phyloP scores from a whole-genome alignment of 768 basidiomycete species.

The Trametes villosa region DNA sequence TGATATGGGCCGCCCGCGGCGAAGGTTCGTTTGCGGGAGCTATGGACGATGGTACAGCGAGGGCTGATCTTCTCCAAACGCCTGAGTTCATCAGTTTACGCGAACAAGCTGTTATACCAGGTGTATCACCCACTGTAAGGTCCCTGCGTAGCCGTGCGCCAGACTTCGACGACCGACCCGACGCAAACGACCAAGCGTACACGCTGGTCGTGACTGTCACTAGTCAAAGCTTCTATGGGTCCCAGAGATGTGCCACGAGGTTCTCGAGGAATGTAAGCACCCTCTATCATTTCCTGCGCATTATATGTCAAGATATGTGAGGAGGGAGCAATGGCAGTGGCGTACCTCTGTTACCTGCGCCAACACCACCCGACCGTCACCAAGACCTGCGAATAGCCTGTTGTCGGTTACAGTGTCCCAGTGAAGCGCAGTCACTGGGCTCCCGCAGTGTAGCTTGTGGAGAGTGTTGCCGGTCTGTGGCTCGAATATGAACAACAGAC shows the following conservation, averaged over 20 bases:
- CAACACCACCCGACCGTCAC: not conserved
- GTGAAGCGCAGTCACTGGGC: not conserved
- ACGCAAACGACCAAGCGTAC: not conserved
- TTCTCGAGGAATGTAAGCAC: not conserved
- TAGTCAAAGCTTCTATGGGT: not conserved
- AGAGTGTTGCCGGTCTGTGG: not conserved
- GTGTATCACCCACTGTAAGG: too few species aligned
- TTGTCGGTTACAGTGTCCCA: not conserved
- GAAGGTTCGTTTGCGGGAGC: not conserved
- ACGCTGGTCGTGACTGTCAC: not conserved
- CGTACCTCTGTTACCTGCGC: not conserved
- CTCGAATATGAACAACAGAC: not conserved
- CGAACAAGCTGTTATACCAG: too few species aligned
- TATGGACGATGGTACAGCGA: not conserved
- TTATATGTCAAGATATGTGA: not conserved
- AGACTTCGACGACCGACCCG: not conserved
- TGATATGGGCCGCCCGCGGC: not conserved
- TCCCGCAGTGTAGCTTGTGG: not conserved
- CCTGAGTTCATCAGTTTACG: too few species aligned
- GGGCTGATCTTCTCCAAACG: too few species aligned
- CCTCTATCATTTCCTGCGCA: not conserved
- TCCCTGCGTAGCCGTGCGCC: too few species aligned
- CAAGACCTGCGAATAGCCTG: not conserved
- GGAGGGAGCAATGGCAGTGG: not conserved
- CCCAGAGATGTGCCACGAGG: too few species aligned